Percentiles rank a stretch among this genome's conserved stretches.
Evolutionary conservation across 177 flowering plant genomes (phyloP).

Genomic region (Telopea speciosissima): DNA sequence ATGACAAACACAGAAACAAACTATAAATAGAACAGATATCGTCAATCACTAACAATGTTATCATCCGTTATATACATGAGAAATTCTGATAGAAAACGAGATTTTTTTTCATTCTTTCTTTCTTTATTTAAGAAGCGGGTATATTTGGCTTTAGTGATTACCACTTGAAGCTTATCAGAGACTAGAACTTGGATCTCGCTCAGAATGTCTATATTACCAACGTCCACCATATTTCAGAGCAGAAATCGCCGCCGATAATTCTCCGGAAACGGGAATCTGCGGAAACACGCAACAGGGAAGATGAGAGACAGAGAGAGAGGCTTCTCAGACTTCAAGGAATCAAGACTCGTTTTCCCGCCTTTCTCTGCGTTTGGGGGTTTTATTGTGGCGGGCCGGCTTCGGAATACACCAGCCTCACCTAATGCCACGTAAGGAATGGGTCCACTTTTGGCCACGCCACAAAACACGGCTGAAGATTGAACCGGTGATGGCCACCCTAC

Average conservation of each 20-base stretch:
- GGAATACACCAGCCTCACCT: no score
- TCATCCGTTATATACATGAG: background rate
- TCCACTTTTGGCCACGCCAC: no score
- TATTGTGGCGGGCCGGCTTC: no score
- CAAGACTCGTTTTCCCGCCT: conserved; percentile 25
- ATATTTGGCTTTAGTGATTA: conserved; percentile 19
- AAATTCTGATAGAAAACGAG: background rate
- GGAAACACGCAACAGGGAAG: conserved; percentile 8
- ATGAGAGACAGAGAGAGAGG: no score
- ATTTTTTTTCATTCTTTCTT: background rate
- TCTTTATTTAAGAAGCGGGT: background rate
- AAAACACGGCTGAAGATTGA: no score
- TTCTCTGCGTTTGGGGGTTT: conserved; percentile 12
- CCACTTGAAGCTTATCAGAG: conserved; percentile 91
- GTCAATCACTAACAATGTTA: background rate
- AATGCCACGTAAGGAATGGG: no score
- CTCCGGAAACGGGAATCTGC: background rate
- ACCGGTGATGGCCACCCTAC: no score
- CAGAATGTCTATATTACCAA: conserved; percentile 55
- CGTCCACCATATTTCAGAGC: conserved; percentile 33
- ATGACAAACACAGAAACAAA: background rate
- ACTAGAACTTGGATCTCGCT: conserved; percentile 68
- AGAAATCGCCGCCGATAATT: background rate
- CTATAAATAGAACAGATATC: background rate
- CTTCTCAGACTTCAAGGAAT: conserved; percentile 1